Base-by-base conservation (phyloP, 345 rosid species). In the Melastoma malabathricum region DNA sequence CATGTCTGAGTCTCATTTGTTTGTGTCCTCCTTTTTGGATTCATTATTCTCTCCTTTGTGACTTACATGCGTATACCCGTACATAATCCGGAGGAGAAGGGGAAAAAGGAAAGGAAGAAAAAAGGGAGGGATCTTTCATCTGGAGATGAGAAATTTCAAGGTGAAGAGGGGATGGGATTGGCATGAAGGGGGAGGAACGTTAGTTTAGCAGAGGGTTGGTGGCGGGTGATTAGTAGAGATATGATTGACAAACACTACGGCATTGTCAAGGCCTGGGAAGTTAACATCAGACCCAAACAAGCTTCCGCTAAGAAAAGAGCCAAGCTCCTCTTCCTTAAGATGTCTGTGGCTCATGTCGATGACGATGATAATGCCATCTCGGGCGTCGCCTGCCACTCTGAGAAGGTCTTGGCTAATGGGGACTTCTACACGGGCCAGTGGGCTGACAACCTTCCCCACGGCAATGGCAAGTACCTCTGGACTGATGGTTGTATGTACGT, bases 401-500 rank as follows among this genome's bases (percentile, higher is more conserved):
- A 87, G 61, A 78, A 53, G 58, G 65, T 66, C 13, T 66, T 87
- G 13, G 55, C 84, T 5, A 72, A 68, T 43, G 98, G 95, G 0
- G 98, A 92, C 48, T 84, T 82, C 66, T 92, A 87, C 77, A 82
- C 88, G 1, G 98, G 97, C 18, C 75, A 71, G 48, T 87, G 93
- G 90, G 48, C 65, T 43, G 93, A 75, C 15, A 54, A 61, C 47
- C 71, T 74, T 50, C 96, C 98, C 2, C 84, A 87, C 55, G 95
- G 97, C 10, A 72, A 77, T 3, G 97, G 98, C 15, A 84, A 87
- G 62, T 84, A 76, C 56, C 71, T 84, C 0, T 92, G 98, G 98
- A 76, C 79, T 18, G 98, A 92, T 58, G 95, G 97, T 20, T 92
- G 94, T 59, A 81, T 85, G 90, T 92, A 92, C 50, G 74, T 82